A percentile compares a stretch with the other conserved stretches of the same genome.
phyloP scores from a whole-genome alignment of 164 flowering plant genomes.

The Protea cynaroides region DNA sequence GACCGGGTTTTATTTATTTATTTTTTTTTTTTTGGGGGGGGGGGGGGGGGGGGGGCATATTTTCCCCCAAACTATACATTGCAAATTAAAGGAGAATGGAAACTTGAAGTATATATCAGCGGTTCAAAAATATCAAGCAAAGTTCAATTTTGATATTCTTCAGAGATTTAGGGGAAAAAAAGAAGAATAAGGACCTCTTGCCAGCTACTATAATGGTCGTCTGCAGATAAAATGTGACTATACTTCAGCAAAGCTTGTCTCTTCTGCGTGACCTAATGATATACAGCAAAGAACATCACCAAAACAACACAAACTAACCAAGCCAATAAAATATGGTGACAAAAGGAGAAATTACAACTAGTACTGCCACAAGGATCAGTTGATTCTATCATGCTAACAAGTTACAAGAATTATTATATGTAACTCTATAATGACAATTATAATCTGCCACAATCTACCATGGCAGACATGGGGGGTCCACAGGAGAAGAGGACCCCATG shows the following conservation, averaged over 20 bases:
- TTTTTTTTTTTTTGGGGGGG: too few relatives aligned
- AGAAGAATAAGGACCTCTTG: conserved; percentile 58
- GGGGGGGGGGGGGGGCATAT: too few relatives aligned
- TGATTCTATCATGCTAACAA: too few relatives aligned
- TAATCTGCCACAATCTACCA: too few relatives aligned
- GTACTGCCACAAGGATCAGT: background rate
- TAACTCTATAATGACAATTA: too few relatives aligned
- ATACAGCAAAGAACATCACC: conserved; percentile 13
- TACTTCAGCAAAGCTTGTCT: conserved; percentile 84
- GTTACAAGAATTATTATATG: too few relatives aligned
- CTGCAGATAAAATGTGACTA: conserved; percentile 79
- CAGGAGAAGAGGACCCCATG: too few relatives aligned
- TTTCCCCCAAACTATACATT: too few relatives aligned
- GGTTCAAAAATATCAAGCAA: background rate
- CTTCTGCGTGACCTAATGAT: conserved; percentile 61
- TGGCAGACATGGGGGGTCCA: too few relatives aligned
- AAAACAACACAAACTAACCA: background rate
- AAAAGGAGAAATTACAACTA: background rate
- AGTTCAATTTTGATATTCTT: background rate
- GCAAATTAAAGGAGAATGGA: too few relatives aligned
- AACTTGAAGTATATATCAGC: background rate
- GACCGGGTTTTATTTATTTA: background rate
- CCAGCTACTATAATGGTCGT: conserved; percentile 87
- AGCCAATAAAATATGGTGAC: background rate
- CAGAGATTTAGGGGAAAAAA: background rate